Evolutionary conservation across 2,329 filamentous ascomycete genomes (phyloP), one percentile per base, ranked within the genome.

Genomic region (Dothistroma septosporum): DNA sequence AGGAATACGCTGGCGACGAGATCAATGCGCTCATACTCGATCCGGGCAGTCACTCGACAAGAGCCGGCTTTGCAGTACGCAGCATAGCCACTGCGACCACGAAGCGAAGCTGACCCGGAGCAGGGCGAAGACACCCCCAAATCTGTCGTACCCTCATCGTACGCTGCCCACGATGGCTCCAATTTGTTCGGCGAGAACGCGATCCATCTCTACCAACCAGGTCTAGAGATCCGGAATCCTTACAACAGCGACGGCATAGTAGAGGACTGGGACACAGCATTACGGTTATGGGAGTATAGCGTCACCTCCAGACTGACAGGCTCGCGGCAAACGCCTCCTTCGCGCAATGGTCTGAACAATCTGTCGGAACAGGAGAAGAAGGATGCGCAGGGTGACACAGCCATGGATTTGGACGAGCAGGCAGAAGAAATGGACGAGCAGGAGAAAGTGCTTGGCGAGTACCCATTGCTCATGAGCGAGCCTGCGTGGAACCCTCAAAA

Each of bases 21-120:
- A 92, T 99, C 66, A 95, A 92, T 37, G 95, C 95, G 56, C 89
- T 99, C 69, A 91, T 99, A 41, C 90, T 99, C 73, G 94, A 99
- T 74, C 90, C 94, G 2, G 94, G 95, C 64, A 97, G 92, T 79
- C 91, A 90, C 73, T 88, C 87, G 68, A 92, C 90, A 46, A 92
- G 95, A 77, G 94, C 92, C 62, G 94, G 94, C 61, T 99, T 97
- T 73, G 95, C 95, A 12, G 50, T 53, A 35, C n/a, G 50, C 12
- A 10, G 21, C 5, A 33, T 19, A 12, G 19, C 4, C 31, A 6
- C 2, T 9, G 24, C 31, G 24, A 11, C 16, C 11, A 19, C 50
- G 3, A 33, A 16, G 12, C 8, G 24, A 32, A 21, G n/a, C 31
- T 53, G 31, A 53, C 31, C n/a, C 16, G 24, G 6, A 2, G 19